These are phyloP conservation scores for Pulchroboletus neoregius DNA, from an alignment of 1,284 basidiomycete species.

Conservation along the genomic window DNA sequence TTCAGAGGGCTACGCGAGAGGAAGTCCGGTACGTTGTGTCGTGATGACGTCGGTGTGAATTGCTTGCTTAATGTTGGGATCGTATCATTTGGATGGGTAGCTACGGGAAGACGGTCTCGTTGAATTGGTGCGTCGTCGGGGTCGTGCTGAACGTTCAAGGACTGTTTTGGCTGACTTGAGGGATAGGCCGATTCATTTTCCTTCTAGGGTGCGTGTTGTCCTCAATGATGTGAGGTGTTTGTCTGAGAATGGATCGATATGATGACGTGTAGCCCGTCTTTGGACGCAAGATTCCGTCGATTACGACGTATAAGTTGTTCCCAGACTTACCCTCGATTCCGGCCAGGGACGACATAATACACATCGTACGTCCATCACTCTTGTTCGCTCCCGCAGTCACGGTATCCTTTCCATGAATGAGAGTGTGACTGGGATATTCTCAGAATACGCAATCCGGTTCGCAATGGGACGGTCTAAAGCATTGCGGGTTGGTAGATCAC, in stretches of 20 bases:
- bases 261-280: slow-evolving; percentile 49
- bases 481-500: slow-evolving; percentile 54
- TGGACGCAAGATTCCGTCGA: slow-evolving; percentile 49
- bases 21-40: slow-evolving; percentile 52
- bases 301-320: slow-evolving; percentile 38
- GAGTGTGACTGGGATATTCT: not conserved
- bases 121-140: slow-evolving; percentile 53
- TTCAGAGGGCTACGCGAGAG: slow-evolving; percentile 53
- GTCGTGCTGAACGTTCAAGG: not conserved
- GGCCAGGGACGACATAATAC: slow-evolving; percentile 56
- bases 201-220: slow-evolving; percentile 45
- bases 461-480: slow-evolving; percentile 71
- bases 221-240: not conserved
- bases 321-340: slow-evolving; percentile 26
- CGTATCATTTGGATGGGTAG: not conserved
- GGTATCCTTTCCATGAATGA: too few species aligned
- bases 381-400: slow-evolving; percentile 39
- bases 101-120: slow-evolving; percentile 50
- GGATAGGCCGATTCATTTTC: slow-evolving; percentile 63
- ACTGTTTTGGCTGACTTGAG: slow-evolving; percentile 2
- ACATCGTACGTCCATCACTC: slow-evolving; percentile 54
- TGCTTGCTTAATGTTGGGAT: not conserved
- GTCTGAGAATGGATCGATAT: not conserved
- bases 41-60: not conserved
- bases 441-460: slow-evolving; percentile 74